These are phyloP conservation scores for Rhododendron simsii DNA, from an alignment of 148 eudicot species.

Conservation along the genomic window DNA sequence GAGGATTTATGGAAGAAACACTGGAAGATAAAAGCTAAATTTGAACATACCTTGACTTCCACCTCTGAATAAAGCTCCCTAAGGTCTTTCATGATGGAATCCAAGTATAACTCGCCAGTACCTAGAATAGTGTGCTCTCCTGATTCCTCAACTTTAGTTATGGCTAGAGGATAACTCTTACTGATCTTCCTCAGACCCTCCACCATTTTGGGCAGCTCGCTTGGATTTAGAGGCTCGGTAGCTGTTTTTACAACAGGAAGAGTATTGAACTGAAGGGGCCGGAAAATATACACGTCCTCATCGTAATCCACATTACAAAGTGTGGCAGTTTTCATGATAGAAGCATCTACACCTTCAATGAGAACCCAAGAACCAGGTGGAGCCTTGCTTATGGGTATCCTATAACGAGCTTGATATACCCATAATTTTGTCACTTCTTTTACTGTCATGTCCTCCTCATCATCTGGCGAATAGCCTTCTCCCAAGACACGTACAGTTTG, in stretches of 20 bases:
- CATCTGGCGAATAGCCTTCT: slow-evolving; percentile 99
- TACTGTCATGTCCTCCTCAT: slow-evolving; percentile 98
- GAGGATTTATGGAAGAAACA: background rate
- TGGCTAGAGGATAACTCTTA: slow-evolving; percentile 97
- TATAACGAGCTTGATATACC: slow-evolving; percentile 97
- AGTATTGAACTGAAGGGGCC: slow-evolving; percentile 94
- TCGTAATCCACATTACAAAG: slow-evolving; percentile 66
- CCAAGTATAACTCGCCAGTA: slow-evolving; percentile 92
- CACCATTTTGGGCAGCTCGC: slow-evolving; percentile 98
- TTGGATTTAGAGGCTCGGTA: slow-evolving; percentile 97
- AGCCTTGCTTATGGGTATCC: slow-evolving; percentile 90
- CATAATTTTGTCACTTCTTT: slow-evolving; percentile 97
- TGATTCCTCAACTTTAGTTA: slow-evolving; percentile 98
- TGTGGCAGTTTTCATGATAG: slow-evolving; percentile 98
- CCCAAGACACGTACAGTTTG: slow-evolving; percentile 92
- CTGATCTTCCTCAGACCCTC: slow-evolving; percentile 98
- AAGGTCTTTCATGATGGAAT: slow-evolving; percentile 98
- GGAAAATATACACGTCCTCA: slow-evolving; percentile 87
- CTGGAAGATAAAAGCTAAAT: background rate
- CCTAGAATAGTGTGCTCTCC: slow-evolving; percentile 98
- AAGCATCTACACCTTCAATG: slow-evolving; percentile 99
- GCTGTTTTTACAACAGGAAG: slow-evolving; percentile 99
- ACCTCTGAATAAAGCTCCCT: slow-evolving; percentile 98
- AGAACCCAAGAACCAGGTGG: slow-evolving; percentile 99
- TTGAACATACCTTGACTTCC: slow-evolving; percentile 77